Percentiles rank a stretch among this genome's conserved stretches.
Conservation (phyloP, 768 basidiomycete genomes). For the Russula earlei region DNA sequence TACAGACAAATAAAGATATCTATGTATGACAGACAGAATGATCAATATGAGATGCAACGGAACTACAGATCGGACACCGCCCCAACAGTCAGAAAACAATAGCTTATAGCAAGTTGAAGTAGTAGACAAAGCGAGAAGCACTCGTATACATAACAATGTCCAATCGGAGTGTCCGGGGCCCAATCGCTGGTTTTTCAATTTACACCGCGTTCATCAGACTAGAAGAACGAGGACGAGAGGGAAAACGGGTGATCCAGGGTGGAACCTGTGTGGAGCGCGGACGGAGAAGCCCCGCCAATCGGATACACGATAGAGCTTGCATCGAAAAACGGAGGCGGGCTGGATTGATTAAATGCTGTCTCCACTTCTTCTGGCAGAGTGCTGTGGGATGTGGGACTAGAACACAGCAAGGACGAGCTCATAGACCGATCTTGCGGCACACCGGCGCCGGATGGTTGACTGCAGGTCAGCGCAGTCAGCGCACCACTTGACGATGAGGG, state of each 20-base stretch:
- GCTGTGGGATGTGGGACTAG: conserved; percentile 12
- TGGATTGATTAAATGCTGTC: conserved; percentile 7
- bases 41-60: conserved; percentile 8
- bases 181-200: background rate
- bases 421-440: conserved; percentile 4
- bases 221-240: conserved; percentile 17
- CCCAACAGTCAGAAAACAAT: background rate
- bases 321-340: conserved; percentile 12
- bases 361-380: conserved; percentile 13
- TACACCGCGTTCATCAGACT: too few relatives aligned
- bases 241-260: conserved; percentile 16
- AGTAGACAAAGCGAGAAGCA: background rate
- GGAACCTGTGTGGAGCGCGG: conserved; percentile 10
- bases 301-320: conserved; percentile 13
- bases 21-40: conserved; percentile 17
- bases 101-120: background rate
- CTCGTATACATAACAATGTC: conserved; percentile 9
- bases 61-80: background rate
- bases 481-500: conserved; percentile 4
- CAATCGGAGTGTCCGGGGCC: background rate
- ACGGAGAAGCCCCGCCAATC: conserved; percentile 12
- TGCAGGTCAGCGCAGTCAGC: too few relatives aligned
- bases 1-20: conserved; percentile 21
- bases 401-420: conserved; percentile 8
- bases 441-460: background rate